Conservation (phyloP, 2,329 filamentous ascomycete species). For the Polychaeton citri region DNA sequence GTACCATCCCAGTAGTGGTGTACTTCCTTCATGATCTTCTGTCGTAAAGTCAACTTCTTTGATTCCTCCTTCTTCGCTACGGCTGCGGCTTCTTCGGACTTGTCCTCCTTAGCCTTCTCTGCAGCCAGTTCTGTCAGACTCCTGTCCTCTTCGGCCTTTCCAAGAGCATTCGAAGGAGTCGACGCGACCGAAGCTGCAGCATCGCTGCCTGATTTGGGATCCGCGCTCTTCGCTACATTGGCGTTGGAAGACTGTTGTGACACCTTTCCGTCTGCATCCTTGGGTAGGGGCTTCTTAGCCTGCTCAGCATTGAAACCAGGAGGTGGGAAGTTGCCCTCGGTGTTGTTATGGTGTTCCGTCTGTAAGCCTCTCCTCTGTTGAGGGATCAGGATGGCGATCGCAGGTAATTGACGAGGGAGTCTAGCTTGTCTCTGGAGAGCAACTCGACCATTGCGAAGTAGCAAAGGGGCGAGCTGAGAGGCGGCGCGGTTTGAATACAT, state of each 20-base stretch:
- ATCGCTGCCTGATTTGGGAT: constrained; percentile 25
- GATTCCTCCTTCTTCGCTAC: constrained; percentile 54
- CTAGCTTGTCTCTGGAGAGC: constrained; percentile 26
- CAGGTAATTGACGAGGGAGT: constrained; percentile 39
- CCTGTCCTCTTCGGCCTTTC: constrained; percentile 30
- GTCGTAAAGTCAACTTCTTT: constrained; percentile 76
- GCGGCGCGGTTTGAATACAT: background rate
- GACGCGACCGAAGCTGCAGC: constrained; percentile 28
- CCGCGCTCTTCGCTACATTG: constrained; percentile 9
- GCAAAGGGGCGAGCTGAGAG: constrained; percentile 1
- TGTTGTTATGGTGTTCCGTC: constrained; percentile 43
- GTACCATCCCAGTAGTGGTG: constrained; percentile 98
- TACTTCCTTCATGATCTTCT: constrained; percentile 89
- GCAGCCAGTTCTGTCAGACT: constrained; percentile 50
- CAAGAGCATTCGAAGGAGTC: background rate
- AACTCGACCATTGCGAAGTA: constrained; percentile 25
- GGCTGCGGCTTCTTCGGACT: constrained; percentile 40
- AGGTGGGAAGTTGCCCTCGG: constrained; percentile 49
- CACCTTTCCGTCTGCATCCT: constrained; percentile 33
- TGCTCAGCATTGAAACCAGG: constrained; percentile 84
- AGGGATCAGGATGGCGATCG: constrained; percentile 45
- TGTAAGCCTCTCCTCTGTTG: constrained; percentile 32
- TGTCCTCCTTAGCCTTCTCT: constrained; percentile 40
- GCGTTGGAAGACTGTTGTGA: constrained; percentile 10
- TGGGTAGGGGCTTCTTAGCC: constrained; percentile 70